Percentiles rank a stretch among this genome's conserved stretches.
These are phyloP conservation scores for Populus ilicifolia DNA, from an alignment of 345 rosid genomes.

Conservation along the genomic window DNA sequence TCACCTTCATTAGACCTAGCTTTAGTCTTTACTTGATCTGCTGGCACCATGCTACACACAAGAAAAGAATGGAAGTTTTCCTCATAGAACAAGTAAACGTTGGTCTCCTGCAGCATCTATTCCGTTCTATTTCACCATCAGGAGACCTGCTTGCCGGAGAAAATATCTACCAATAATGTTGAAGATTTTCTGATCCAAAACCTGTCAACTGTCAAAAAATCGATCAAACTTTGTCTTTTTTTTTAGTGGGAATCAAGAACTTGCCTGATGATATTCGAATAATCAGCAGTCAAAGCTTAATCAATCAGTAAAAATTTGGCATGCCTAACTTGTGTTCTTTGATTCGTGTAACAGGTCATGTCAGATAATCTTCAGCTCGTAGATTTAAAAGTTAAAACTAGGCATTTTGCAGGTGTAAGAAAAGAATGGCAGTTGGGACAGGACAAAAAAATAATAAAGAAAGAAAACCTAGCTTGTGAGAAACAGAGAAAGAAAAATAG, in stretches of 20 bases:
- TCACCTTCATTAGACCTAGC: background rate
- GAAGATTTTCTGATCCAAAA: background rate
- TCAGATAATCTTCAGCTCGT: background rate
- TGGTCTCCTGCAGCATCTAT: background rate
- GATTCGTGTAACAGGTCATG: background rate
- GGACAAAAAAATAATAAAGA: background rate
- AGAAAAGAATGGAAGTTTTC: background rate
- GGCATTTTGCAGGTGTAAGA: background rate
- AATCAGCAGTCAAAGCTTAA: background rate
- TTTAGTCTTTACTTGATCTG: background rate
- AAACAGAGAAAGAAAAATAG: background rate
- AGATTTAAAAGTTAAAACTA: background rate
- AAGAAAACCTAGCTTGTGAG: background rate
- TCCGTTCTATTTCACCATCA: background rate
- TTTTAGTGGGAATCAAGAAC: background rate
- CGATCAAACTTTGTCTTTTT: background rate
- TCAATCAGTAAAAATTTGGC: background rate
- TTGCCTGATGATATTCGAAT: background rate
- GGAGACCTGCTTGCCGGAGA: background rate
- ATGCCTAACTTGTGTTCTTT: slow-evolving; percentile 1
- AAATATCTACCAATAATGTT: background rate
- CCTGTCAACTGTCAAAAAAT: background rate
- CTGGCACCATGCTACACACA: background rate
- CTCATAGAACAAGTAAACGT: background rate
- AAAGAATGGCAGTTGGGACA: background rate